phyloP scores from a whole-genome alignment of 1,139 yeast genomes.

The Geotrichum cucujoidarum region DNA sequence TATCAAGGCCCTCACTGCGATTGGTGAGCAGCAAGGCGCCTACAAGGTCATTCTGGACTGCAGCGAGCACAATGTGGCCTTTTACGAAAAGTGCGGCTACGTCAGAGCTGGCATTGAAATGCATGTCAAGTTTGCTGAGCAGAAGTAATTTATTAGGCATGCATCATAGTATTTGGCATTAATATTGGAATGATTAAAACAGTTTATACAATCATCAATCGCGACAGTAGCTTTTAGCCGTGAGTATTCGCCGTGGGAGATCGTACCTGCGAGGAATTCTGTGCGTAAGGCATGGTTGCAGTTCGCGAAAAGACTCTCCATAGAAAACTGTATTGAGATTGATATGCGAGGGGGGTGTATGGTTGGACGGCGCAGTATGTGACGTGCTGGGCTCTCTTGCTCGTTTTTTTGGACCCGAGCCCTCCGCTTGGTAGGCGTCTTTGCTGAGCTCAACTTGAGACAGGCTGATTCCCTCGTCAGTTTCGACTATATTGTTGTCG shows the following conservation, averaged over 20 bases:
- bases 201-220: background rate
- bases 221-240: background rate
- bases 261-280: constrained; percentile 3
- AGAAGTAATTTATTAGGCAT: constrained; percentile 1
- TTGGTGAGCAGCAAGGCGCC: constrained; percentile 62
- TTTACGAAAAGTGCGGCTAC: constrained; percentile 83
- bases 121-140: constrained; percentile 38
- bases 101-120: constrained; percentile 60
- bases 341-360: background rate
- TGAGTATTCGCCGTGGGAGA: background rate
- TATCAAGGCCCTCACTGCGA: constrained; percentile 55
- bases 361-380: too few relatives aligned
- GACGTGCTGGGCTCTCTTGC: too few relatives aligned
- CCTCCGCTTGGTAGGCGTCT: too few relatives aligned
- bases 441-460: constrained; percentile 5
- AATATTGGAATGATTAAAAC: too few relatives aligned
- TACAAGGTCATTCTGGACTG: constrained; percentile 91
- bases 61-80: constrained; percentile 69
- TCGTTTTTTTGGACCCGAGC: too few relatives aligned
- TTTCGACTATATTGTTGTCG: background rate
- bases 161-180: too few relatives aligned
- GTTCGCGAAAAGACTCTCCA: constrained; percentile 2
- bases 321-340: constrained; percentile 11
- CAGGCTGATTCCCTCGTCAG: background rate
- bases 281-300: constrained; percentile 3